Base-by-base conservation (phyloP, 116 monocot species). In the Cymodocea nodosa region DNA sequence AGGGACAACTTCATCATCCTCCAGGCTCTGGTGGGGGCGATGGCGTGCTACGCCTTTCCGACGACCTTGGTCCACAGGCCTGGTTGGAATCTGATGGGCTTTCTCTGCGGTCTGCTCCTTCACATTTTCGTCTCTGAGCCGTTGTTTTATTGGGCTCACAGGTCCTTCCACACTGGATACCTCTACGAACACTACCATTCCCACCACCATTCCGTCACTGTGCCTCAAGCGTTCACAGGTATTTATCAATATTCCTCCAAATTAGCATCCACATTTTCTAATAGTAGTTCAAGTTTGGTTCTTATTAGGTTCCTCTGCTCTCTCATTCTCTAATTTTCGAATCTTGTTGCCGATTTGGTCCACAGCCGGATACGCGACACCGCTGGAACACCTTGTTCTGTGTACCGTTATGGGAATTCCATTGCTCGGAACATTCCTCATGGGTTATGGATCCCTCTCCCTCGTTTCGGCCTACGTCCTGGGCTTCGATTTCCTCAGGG, bases 1-100 rank as follows among this genome's bases (percentile, higher is more conserved):
- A 97, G 97, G 97, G 97, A 97, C 70, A 88, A 97, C 72, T 85
- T 83, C 19, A 60, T 97, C 25, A 83, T 97, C 11, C 75, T 88
- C 17, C 91, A 97, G 69, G 67, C 78, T 39, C 75, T 85, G 23
- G 52, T 94, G 10, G 94, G 74, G 34, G 73, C 70, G 15, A 23
- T 79, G 73, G 69, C 68, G 39, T 73, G 64, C 67, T 70, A 62
- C 55, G 20, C 44, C 15, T 23, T 81, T 12, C 87, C 78, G n/a
- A n/a, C 5, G 22, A n/a, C 63, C 34, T 23, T 18, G 39, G 24
- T 49, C 15, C 67, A 60, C 11, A 65, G 82, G 19, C 83, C 85
- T 2, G 19, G 37, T 23, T 82, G 83, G 88, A 71, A 91, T 65
- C 20, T 58, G 17, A 81, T 59, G 35, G 97, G 97, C 9, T 39